Evolutionary conservation across 257 asterid species (phyloP).

Genomic region (Ajuga chamaepitys): DNA sequence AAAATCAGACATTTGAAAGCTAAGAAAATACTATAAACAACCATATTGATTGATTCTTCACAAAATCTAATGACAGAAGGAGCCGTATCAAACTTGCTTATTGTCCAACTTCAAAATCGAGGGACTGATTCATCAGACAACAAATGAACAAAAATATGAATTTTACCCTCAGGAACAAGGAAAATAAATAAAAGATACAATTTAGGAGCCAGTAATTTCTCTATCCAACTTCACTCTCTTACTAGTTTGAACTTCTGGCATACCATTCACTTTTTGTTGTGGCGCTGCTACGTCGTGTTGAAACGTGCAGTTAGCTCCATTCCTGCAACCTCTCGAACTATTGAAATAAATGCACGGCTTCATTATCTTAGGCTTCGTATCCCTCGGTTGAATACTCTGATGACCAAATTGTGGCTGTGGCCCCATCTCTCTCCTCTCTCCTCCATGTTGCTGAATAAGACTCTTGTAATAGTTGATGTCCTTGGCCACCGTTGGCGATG

Average conservation of each 20-base stretch:
- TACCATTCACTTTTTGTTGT: constrained; percentile 25
- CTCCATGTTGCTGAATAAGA: constrained; percentile 91
- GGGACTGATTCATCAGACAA: constrained; percentile 7
- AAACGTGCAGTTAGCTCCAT: constrained; percentile 41
- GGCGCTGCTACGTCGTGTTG: constrained; percentile 31
- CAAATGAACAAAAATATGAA: constrained; percentile 11
- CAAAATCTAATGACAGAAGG: too few species aligned
- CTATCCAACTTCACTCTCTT: constrained; percentile 61
- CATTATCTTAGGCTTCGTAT: constrained; percentile 31
- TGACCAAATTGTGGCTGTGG: constrained; percentile 34
- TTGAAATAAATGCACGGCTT: constrained; percentile 51
- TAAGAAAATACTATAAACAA: too few species aligned
- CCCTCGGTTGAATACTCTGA: constrained; percentile 33
- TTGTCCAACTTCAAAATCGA: constrained; percentile 21
- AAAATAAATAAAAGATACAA: constrained; percentile 16
- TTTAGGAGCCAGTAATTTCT: constrained; percentile 40
- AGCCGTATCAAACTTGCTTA: too few species aligned
- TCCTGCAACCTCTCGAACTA: constrained; percentile 49
- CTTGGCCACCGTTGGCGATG: constrained; percentile 36
- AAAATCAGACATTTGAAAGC: too few species aligned
- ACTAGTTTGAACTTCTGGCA: constrained; percentile 36
- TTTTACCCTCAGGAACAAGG: neutral
- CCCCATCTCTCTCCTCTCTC: constrained; percentile 48
- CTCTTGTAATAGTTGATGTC: constrained; percentile 74
- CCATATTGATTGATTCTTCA: too few species aligned